Evolutionary conservation across 2,329 filamentous ascomycete species (phyloP).

Genomic region (Claviceps purpurea): DNA sequence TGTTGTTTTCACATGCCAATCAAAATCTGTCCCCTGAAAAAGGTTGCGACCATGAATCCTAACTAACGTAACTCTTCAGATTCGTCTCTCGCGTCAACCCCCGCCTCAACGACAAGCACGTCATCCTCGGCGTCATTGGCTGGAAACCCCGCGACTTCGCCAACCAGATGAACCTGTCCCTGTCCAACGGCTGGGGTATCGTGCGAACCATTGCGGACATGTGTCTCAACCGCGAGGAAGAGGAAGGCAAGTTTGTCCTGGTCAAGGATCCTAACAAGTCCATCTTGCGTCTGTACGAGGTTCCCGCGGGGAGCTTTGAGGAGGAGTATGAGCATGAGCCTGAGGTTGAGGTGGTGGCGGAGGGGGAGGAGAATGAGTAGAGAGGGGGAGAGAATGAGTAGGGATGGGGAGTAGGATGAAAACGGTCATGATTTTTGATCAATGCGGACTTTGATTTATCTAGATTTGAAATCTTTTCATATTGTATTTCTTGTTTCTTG

Average conservation of each 20-base stretch:
- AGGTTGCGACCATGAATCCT: no score
- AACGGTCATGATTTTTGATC: neutral
- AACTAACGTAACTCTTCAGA: slow-evolving; percentile 32
- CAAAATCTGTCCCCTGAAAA: no score
- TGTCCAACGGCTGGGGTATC: slow-evolving; percentile 97
- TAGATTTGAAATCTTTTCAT: neutral
- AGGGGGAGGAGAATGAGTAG: slow-evolving; percentile 19
- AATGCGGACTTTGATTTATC: neutral
- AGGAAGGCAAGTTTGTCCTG: slow-evolving; percentile 69
- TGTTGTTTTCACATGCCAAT: no score
- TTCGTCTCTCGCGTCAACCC: slow-evolving; percentile 94
- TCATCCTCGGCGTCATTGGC: slow-evolving; percentile 87
- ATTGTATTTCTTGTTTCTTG: neutral
- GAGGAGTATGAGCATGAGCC: slow-evolving; percentile 68
- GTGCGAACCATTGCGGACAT: slow-evolving; percentile 97
- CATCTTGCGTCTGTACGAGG: slow-evolving; percentile 83
- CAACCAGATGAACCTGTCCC: slow-evolving; percentile 91
- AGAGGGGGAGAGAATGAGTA: neutral
- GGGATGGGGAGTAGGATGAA: neutral
- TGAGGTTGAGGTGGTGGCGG: slow-evolving; percentile 35
- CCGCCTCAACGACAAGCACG: slow-evolving; percentile 83
- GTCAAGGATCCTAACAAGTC: slow-evolving; percentile 95
- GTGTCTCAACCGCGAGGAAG: slow-evolving; percentile 62
- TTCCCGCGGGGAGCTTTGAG: slow-evolving; percentile 78
- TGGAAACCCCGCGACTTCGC: slow-evolving; percentile 98